phyloP scores from a whole-genome alignment of 1,139 yeast genomes.

The Kurtzmaniella natalensis region DNA sequence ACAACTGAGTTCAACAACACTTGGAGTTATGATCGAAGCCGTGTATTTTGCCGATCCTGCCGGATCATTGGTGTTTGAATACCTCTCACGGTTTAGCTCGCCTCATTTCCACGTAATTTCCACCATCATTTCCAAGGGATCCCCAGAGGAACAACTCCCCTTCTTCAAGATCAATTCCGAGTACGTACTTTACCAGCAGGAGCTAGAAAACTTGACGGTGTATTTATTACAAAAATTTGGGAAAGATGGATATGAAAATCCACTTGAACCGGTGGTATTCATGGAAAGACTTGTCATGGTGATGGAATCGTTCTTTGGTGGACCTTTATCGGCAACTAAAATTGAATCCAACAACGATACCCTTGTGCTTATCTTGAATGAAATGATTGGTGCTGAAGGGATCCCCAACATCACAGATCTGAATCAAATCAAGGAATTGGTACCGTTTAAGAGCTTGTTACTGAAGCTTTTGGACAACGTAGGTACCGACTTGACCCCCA shows the following conservation, averaged over 20 bases:
- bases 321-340: conserved; percentile 52
- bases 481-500: neutral
- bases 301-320: conserved; percentile 55
- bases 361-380: conserved; percentile 44
- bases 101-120: conserved; percentile 47
- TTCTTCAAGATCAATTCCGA: conserved; percentile 27
- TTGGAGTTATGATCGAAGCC: conserved; percentile 43
- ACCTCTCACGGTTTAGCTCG: conserved; percentile 45
- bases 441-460: conserved; percentile 53
- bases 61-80: conserved; percentile 53
- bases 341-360: conserved; percentile 65
- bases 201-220: conserved; percentile 21
- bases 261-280: conserved; percentile 55
- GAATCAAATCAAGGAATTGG: conserved; percentile 63
- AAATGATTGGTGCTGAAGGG: conserved; percentile 69
- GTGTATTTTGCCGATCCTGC: conserved; percentile 59
- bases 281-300: conserved; percentile 47
- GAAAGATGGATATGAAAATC: conserved; percentile 21
- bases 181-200: conserved; percentile 22
- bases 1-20: too few relatives aligned
- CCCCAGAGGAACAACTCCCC: conserved; percentile 11
- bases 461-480: conserved; percentile 32
- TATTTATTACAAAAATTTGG: conserved; percentile 17
- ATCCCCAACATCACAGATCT: conserved; percentile 69
- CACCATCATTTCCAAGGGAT: conserved; percentile 18